phyloP scores from a whole-genome alignment of 2,329 filamentous ascomycete genomes.

The Claviceps purpurea region DNA sequence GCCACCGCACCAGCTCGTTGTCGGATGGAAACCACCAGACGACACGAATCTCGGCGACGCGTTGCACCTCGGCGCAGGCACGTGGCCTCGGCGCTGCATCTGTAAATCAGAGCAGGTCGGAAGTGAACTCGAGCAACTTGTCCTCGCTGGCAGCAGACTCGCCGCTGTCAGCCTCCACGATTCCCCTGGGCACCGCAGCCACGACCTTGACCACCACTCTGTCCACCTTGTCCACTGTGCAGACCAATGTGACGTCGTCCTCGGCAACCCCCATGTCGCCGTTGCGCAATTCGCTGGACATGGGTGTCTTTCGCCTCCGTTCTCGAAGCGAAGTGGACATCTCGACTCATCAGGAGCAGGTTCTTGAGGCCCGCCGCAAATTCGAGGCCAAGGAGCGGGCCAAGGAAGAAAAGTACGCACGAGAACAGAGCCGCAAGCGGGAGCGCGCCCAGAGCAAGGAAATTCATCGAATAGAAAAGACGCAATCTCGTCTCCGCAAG shows the following conservation, averaged over 20 bases:
- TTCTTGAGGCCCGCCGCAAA: slow-evolving; percentile 47
- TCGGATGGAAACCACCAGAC: slow-evolving; percentile 19
- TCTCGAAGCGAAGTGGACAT: slow-evolving; percentile 47
- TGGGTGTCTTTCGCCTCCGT: slow-evolving; percentile 43
- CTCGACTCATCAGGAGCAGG: slow-evolving; percentile 39
- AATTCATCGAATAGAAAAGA: slow-evolving; percentile 36
- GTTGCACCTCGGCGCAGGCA: slow-evolving; percentile 15
- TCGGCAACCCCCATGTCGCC: slow-evolving; percentile 31
- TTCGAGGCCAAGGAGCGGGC: slow-evolving; percentile 48
- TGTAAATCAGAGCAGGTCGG: slow-evolving; percentile 30
- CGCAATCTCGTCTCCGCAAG: slow-evolving; percentile 28
- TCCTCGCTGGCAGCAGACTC: slow-evolving; percentile 21
- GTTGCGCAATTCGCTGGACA: slow-evolving; percentile 45
- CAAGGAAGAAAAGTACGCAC: slow-evolving; percentile 50
- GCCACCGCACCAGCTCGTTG: slow-evolving; percentile 21
- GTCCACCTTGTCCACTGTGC: slow-evolving; percentile 13
- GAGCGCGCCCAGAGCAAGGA: slow-evolving; percentile 47
- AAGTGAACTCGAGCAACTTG: slow-evolving; percentile 26
- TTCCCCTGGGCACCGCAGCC: slow-evolving; percentile 13
- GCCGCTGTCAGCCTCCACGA: slow-evolving; percentile 16
- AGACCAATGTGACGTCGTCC: slow-evolving; percentile 13
- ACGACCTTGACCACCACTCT: slow-evolving; percentile 5
- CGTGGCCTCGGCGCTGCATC: slow-evolving; percentile 28
- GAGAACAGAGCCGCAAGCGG: slow-evolving; percentile 42
- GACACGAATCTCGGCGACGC: slow-evolving; percentile 13